A percentile compares a stretch with the other conserved stretches of the same genome.
Conservation (phyloP, 2,329 filamentous ascomycete species). For the Beauveria bassiana region DNA sequence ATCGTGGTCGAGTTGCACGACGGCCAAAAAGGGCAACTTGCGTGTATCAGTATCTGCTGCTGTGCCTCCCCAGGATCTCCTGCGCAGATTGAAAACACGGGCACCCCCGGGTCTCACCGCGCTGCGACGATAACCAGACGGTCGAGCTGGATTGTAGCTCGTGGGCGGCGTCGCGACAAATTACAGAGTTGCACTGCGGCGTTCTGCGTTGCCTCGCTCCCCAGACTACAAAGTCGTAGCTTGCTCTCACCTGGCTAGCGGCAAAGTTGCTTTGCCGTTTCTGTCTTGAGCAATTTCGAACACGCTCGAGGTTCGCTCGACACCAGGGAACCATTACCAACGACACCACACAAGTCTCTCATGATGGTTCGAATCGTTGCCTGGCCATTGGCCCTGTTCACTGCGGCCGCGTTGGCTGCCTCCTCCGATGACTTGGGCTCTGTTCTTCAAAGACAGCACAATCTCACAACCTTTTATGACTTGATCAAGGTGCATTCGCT, state of each 20-base stretch:
- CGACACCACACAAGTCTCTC: too few relatives aligned
- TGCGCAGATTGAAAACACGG: neutral
- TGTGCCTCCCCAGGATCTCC: neutral
- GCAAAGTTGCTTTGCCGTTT: neutral
- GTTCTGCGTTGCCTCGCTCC: neutral
- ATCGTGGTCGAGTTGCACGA: neutral
- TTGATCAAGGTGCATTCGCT: conserved; percentile 31
- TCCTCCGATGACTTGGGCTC: conserved; percentile 28
- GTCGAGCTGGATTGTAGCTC: neutral
- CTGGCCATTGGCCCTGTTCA: conserved; percentile 7
- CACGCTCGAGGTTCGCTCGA: too few relatives aligned
- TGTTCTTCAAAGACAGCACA: conserved; percentile 30
- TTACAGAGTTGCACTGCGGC: neutral
- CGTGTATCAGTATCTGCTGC: neutral
- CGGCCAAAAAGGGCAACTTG: neutral
- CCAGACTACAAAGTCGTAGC: neutral
- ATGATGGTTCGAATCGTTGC: neutral
- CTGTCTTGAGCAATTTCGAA: neutral
- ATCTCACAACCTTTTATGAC: conserved; percentile 36
- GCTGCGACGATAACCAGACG: neutral
- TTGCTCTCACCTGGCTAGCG: neutral
- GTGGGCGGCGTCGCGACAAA: neutral
- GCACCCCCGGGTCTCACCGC: neutral
- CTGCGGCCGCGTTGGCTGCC: conserved; percentile 15
- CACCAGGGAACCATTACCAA: too few relatives aligned